Conservation (phyloP, 2,329 filamentous ascomycete species). For the Penicillium sp. region DNA sequence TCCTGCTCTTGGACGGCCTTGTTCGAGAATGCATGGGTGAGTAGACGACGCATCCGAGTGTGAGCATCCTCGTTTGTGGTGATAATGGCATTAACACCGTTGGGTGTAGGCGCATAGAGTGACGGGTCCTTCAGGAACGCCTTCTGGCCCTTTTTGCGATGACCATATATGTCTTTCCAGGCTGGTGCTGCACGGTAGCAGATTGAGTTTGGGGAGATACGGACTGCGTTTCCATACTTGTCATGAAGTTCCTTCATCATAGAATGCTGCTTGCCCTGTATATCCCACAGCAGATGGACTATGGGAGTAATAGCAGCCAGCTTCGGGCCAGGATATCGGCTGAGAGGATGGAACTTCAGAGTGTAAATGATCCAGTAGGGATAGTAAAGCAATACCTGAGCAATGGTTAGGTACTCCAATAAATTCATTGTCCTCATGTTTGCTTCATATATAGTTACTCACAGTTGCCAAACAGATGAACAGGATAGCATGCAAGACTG, state of each 20-base stretch:
- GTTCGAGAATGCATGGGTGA: constrained; percentile 42
- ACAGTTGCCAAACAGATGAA: neutral
- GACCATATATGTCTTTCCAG: constrained; percentile 44
- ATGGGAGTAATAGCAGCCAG: constrained; percentile 33
- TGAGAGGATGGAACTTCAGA: constrained; percentile 30
- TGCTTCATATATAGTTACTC: too few species aligned
- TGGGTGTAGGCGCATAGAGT: constrained; percentile 25
- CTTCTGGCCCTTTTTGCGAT: constrained; percentile 28
- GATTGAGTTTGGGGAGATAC: constrained; percentile 45
- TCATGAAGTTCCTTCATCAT: constrained; percentile 27
- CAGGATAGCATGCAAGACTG: neutral
- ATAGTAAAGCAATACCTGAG: neutral
- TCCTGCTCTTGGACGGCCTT: constrained; percentile 40
- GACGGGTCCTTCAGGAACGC: constrained; percentile 30
- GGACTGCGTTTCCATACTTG: constrained; percentile 38
- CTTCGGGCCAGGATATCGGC: constrained; percentile 37
- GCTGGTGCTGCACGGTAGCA: constrained; percentile 35
- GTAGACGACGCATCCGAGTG: constrained; percentile 35
- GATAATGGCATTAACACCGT: constrained; percentile 29
- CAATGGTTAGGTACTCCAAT: too few species aligned
- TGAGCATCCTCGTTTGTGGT: constrained; percentile 33
- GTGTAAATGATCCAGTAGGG: neutral
- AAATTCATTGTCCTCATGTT: too few species aligned
- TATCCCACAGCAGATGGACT: constrained; percentile 22
- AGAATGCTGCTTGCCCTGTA: constrained; percentile 21